phyloP scores from a whole-genome alignment of 108 stramenopile species.

The Fistulifera solaris region DNA sequence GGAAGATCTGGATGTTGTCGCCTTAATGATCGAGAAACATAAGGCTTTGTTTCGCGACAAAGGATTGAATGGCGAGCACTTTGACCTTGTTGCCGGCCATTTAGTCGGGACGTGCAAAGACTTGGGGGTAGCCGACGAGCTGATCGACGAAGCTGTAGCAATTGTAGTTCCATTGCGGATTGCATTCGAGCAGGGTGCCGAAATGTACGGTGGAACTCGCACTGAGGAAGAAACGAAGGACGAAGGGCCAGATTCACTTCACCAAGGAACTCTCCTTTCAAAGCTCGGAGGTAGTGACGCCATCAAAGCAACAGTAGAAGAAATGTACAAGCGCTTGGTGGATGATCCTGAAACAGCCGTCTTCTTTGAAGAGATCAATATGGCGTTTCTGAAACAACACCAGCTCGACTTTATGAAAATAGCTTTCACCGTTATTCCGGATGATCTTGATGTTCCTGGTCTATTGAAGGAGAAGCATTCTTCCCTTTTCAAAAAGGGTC shows the following conservation, averaged over 20 bases:
- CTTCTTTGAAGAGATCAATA: conserved; percentile 11
- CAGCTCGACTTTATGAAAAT: conserved; percentile 19
- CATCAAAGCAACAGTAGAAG: conserved; percentile 11
- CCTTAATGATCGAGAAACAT: conserved; percentile 9
- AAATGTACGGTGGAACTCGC: conserved; percentile 2
- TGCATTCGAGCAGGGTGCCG: conserved; percentile 19
- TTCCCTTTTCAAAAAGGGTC: conserved; percentile 11
- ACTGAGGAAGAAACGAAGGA: background rate
- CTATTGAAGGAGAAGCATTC: conserved; percentile 4
- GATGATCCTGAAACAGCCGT: conserved; percentile 5
- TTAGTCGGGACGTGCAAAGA: conserved; percentile 6
- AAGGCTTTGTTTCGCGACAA: conserved; percentile 10
- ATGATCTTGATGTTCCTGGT: conserved; percentile 12
- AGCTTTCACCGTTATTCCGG: conserved; percentile 13
- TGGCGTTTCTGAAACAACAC: conserved; percentile 9
- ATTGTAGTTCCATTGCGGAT: conserved; percentile 11
- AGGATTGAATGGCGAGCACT: conserved; percentile 18
- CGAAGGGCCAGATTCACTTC: background rate
- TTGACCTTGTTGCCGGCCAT: conserved; percentile 25
- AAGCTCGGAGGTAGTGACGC: conserved; percentile 11
- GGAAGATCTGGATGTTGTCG: conserved; percentile 6
- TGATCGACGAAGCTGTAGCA: conserved; percentile 15
- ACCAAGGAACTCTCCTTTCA: background rate
- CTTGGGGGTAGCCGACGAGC: conserved; percentile 5
- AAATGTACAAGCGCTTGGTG: conserved; percentile 11